These are phyloP conservation scores for Fomitiporia mediterranea DNA, from an alignment of 1,284 basidiomycete genomes.

Conservation along the genomic window DNA sequence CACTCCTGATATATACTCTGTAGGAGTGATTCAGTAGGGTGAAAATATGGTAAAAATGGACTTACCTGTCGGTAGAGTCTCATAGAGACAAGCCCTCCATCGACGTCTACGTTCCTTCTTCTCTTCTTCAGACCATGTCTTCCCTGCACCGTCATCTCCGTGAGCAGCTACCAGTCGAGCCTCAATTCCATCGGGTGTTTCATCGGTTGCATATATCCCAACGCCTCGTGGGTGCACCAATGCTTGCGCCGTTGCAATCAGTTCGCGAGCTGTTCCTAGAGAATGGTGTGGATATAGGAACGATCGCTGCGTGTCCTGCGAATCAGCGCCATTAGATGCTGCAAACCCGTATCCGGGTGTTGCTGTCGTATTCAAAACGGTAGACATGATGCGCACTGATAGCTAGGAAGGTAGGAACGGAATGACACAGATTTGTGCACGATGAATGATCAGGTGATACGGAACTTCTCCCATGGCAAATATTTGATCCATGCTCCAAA, in stretches of 20 bases:
- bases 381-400: background rate
- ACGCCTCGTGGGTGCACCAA: constrained; percentile 44
- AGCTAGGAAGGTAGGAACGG: background rate
- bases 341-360: constrained; percentile 22
- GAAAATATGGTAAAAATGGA: constrained; percentile 2
- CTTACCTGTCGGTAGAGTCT: constrained; percentile 38
- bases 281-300: constrained; percentile 42
- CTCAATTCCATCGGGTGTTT: constrained; percentile 42
- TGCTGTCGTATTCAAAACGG: constrained; percentile 13
- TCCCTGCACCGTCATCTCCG: constrained; percentile 27
- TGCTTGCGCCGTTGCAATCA: constrained; percentile 39
- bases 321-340: background rate
- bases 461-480: background rate
- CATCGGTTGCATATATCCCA: constrained; percentile 53
- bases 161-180: constrained; percentile 37
- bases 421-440: background rate
- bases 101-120: constrained; percentile 36
- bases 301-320: background rate
- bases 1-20: constrained; percentile 47
- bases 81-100: constrained; percentile 43
- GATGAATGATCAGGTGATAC: background rate
- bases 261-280: constrained; percentile 35
- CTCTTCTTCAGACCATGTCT: constrained; percentile 32
- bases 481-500: background rate
- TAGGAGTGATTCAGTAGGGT: background rate